Base-by-base conservation (phyloP, 768 basidiomycete species). In the Asterophora parasitica region DNA sequence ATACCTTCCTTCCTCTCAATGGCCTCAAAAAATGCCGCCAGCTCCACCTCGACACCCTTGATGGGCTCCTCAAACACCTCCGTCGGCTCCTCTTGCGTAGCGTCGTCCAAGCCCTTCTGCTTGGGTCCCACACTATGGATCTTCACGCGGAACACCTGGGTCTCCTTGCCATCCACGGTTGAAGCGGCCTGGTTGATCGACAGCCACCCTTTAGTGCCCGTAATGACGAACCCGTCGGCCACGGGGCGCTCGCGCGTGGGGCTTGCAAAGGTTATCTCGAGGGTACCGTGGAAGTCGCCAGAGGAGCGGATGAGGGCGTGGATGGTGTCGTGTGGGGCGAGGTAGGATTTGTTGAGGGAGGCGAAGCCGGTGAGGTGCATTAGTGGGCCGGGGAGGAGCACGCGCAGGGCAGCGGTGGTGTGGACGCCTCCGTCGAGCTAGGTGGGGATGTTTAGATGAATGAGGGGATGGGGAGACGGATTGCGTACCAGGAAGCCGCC, bases 371-470 rank as follows among this genome's bases (percentile, higher is more conserved):
- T 77, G 16, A 94, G 66, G 41, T 76, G 69, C 6, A 72, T 76
- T 50, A 85, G 55, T 10, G 72, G 65, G 10, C 68, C 51, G 8
- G 82, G 74, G 51, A 88, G 77, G 36, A 83, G 72, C 23, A 76
- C 67, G 15, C 85, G 77, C 26, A 89, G 65, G 4, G 77, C 78
- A 0, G 83, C 85, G 10, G 76, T 67, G 6, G 79, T 83, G 67
- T 90, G 88, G 27, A 90, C 88, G 49, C 87, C 89, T 12, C 85
- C 82, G 58, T 92, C 88, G 11, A 90, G 79, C 77, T 91, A 60
- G 27, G 55, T 6, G n/a, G n/a, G n/a, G n/a, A n/a, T n/a, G n/a
- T 40, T 12, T 13, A 17, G 39, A 16, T 20, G 50, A 12, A 27
- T 32, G 44, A n/a, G n/a, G n/a, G n/a, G n/a, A n/a, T n/a, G n/a